These are phyloP conservation scores for Cladosporium velox DNA, from an alignment of 2,329 filamentous ascomycete species.

Conservation along the genomic window DNA sequence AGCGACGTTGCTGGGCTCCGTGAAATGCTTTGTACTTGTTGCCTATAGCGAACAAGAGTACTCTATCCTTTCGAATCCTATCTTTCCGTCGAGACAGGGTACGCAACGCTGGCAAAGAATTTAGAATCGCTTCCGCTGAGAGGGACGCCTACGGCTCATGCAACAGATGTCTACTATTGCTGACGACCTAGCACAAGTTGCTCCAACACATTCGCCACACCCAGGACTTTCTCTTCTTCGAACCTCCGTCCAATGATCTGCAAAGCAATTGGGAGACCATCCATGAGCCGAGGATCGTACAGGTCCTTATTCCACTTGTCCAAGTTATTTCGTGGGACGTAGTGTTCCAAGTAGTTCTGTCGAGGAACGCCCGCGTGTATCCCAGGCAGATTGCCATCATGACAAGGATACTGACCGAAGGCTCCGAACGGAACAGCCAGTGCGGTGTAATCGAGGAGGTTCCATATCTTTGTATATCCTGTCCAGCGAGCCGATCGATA, in stretches of 20 bases:
- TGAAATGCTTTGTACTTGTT: too few species aligned
- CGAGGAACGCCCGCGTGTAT: neutral
- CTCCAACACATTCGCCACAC: slow-evolving; percentile 56
- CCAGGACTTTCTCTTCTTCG: slow-evolving; percentile 82
- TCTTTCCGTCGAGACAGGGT: too few species aligned
- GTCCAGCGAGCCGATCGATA: slow-evolving; percentile 39
- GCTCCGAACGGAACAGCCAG: slow-evolving; percentile 57
- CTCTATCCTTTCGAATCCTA: too few species aligned
- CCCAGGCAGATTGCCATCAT: slow-evolving; percentile 1
- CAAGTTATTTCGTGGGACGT: slow-evolving; percentile 51
- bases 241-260: slow-evolving; percentile 75
- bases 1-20: too few species aligned
- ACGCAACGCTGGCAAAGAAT: too few species aligned
- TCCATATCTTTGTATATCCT: slow-evolving; percentile 37
- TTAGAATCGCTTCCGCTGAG: too few species aligned
- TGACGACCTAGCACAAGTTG: neutral
- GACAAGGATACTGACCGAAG: slow-evolving; percentile 44
- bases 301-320: slow-evolving; percentile 56
- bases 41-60: too few species aligned
- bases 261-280: slow-evolving; percentile 78
- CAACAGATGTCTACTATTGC: neutral
- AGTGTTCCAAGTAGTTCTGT: slow-evolving; percentile 23
- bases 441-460: slow-evolving; percentile 57
- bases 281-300: slow-evolving; percentile 80
- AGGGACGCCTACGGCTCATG: too few species aligned